phyloP scores from a whole-genome alignment of 2,329 filamentous ascomycete genomes.

The Diaporthe citri region DNA sequence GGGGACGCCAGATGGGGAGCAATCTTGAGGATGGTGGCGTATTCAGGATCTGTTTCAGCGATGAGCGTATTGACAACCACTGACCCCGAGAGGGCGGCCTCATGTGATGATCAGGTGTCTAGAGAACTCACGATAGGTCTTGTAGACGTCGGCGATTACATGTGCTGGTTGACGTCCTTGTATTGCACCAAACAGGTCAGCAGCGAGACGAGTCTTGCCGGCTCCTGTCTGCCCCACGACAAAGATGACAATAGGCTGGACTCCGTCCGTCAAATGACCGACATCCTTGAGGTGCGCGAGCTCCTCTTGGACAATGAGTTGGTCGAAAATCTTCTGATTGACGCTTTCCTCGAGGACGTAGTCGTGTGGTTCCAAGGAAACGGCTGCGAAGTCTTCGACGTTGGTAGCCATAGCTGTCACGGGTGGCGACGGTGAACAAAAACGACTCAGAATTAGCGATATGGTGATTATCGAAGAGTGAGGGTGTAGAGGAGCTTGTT shows the following conservation, averaged over 20 bases:
- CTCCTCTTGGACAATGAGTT: constrained; percentile 50
- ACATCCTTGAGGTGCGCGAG: constrained; percentile 43
- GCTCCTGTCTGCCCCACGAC: constrained; percentile 63
- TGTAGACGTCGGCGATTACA: constrained; percentile 64
- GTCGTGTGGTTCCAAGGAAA: neutral
- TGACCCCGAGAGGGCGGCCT: neutral
- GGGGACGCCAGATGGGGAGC: constrained; percentile 44
- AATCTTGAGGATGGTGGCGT: constrained; percentile 47
- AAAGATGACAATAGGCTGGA: constrained; percentile 55
- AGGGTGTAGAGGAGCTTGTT: neutral
- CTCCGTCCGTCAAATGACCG: constrained; percentile 38
- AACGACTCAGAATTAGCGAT: neutral
- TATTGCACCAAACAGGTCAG: constrained; percentile 50
- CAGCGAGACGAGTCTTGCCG: constrained; percentile 60
- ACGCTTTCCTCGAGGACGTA: neutral
- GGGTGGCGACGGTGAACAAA: neutral
- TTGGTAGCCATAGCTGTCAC: neutral
- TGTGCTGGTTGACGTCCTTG: constrained; percentile 48
- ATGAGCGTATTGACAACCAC: neutral
- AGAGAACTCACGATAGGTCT: constrained; percentile 52
- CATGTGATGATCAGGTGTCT: neutral
- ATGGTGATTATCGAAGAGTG: neutral
- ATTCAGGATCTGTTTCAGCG: constrained; percentile 50
- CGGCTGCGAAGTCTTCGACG: neutral
- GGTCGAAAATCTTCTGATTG: constrained; percentile 21